Evolutionary conservation across 2,329 filamentous ascomycete species (phyloP).

Genomic region (Ceratocystis cubensis): DNA sequence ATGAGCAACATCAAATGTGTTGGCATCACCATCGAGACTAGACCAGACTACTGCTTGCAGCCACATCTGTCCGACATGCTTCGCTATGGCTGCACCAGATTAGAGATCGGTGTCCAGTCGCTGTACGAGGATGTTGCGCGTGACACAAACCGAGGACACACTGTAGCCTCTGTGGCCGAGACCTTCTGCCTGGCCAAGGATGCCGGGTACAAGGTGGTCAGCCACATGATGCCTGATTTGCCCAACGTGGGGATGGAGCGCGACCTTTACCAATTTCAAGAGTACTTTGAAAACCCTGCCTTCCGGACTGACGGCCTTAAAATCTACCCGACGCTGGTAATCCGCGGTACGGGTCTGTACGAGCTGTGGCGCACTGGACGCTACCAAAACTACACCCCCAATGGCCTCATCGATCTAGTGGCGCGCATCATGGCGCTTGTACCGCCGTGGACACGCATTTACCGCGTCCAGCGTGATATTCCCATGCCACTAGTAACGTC

Average conservation of each 20-base stretch:
- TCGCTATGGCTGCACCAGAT: conserved; percentile 87
- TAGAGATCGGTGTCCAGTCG: conserved; percentile 92
- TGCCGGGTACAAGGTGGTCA: conserved; percentile 96
- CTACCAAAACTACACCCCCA: conserved; percentile 98
- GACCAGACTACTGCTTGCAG: conserved; percentile 91
- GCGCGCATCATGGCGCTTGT: conserved; percentile 91
- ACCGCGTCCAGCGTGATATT: conserved; percentile 95
- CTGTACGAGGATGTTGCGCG: conserved; percentile 97
- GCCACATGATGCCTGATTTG: conserved; percentile 98
- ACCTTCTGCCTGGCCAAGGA: conserved; percentile 97
- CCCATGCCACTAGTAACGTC: conserved; percentile 99
- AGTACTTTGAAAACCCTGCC: conserved; percentile 93
- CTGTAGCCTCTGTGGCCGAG: conserved; percentile 86
- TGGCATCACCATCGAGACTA: conserved; percentile 94
- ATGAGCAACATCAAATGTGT: conserved; percentile 98
- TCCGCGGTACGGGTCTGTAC: conserved; percentile 89
- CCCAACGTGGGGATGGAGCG: conserved; percentile 98
- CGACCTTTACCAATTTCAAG: conserved; percentile 89
- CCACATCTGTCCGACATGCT: conserved; percentile 94
- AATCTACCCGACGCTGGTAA: conserved; percentile 95
- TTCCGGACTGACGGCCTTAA: conserved; percentile 96
- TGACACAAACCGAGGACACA: conserved; percentile 94
- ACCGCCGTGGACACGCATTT: conserved; percentile 95
- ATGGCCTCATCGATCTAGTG: conserved; percentile 87
- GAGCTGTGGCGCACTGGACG: conserved; percentile 93